These are phyloP conservation scores for Metschnikowia bowlesiae DNA, from an alignment of 805 yeast genomes.

Conservation along the genomic window DNA sequence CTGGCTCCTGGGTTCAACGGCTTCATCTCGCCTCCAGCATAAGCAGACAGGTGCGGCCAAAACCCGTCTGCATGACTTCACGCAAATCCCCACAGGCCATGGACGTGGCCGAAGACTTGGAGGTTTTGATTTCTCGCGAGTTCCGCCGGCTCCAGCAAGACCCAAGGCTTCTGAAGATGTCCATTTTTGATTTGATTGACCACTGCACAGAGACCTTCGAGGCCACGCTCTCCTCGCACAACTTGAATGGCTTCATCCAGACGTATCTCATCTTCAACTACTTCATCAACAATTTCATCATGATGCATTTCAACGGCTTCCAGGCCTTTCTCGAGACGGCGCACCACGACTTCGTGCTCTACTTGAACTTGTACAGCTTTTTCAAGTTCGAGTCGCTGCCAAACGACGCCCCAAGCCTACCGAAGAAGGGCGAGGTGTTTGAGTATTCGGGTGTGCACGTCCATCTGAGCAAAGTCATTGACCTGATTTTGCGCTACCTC, in stretches of 20 bases:
- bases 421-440: conserved; percentile 1
- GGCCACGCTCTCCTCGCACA: conserved; percentile 17
- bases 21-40: neutral
- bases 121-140: conserved; percentile 24
- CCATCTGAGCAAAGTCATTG: neutral
- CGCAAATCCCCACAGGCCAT: conserved; percentile 1
- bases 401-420: neutral
- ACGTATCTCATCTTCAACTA: conserved; percentile 41
- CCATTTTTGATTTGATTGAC: conserved; percentile 40
- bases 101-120: neutral
- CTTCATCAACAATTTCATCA: conserved; percentile 39
- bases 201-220: conserved; percentile 37
- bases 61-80: neutral
- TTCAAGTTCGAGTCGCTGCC: conserved; percentile 24
- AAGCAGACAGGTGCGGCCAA: neutral
- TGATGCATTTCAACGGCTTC: conserved; percentile 41
- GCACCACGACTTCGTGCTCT: conserved; percentile 38
- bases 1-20: no score
- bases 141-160: conserved; percentile 38
- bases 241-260: conserved; percentile 26
- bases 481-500: conserved; percentile 25
- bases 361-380: conserved; percentile 39
- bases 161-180: conserved; percentile 22
- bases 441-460: neutral
- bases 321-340: conserved; percentile 33